Base-by-base conservation (phyloP, 352 stramenopile genomes). In the Elongisporangium anandrum region DNA sequence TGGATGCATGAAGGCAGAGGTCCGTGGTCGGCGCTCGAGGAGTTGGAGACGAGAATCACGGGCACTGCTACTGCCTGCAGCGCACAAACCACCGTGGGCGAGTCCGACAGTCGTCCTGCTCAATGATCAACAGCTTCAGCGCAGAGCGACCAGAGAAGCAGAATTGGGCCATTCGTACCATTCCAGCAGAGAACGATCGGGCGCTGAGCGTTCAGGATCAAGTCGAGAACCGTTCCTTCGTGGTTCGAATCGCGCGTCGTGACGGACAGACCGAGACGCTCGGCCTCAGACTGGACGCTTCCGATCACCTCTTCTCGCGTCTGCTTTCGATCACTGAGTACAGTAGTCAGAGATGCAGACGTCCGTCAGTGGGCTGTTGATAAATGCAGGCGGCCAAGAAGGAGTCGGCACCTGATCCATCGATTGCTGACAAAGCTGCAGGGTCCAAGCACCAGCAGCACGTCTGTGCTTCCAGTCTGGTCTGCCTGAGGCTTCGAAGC, bases 171-270 rank as follows among this genome's bases (percentile, higher is more conserved):
- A 16, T 5, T 65, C 59, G 24, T 60, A 81, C 72, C 68, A 53
- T 74, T 75, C 72, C 72, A 85, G 34, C 64, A 72, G 22, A 84
- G 57, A 3, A 84, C 61, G 49, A 84, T 60, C 50, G 65, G 16
- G 45, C 65, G 59, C 20, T 65, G 60, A 34, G 63, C 59, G 54
- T 63, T 66, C 4, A 69, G 45, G n/a, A 69, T 17, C 63, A 59
- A 69, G 58, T 69, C 63, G 22, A 69, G 58, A 24, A 69, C 66
- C 16, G 41, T 57, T 26, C 63, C 63, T 23, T 69, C 57, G 34
- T 69, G 58, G 21, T 69, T 69, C 21, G 63, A 66, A 22, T 69
- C 63, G 50, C 62, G 63, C 16, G 59, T 58, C 19, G 61, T 39
- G 10, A 69, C 24, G 13, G 54, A 66, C 12, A 66, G 29, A 41